Evolutionary conservation across 140 eudicot species (phyloP), one percentile per base, ranked within the genome.

Genomic region (Cichorium intybus): DNA sequence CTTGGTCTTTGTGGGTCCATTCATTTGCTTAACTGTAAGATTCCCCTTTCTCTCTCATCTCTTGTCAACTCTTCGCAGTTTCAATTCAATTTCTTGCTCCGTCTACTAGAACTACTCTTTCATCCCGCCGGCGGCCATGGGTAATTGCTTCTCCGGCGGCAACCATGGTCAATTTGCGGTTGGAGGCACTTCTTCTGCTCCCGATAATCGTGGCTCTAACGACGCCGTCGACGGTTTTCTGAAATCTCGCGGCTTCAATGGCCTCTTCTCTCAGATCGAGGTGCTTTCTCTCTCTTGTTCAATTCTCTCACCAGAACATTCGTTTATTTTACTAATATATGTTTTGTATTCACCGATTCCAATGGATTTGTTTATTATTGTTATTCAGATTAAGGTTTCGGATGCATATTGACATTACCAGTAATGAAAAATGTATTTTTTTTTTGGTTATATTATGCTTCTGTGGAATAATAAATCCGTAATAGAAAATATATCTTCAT

Each of bases 181-280:
- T 49, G 96, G 91, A 61, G 95, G 96, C 35, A 54, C 83, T 39
- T 61, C 77, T 37, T 56, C 70, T 17, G 56, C 16, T 46, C 71
- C 53, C 47, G 75, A 49, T 14, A 47, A 72, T 60, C 61, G 23
- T 41, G 86, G 81, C 15, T 23, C 64, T 1, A 87, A 91, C 85
- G 97, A 91, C 15, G 97, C 97, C 68, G 93, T 87, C 48, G 90
- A 85, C 12, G 58, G 66, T 31, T 91, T 84, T 39, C 79, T 91
- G 59, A 78, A 69, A 68, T 78, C 88, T 62, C 91, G 83, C 39
- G 95, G 95, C 66, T 76, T 58, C 77, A 46, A 66, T 27, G 88
- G 86, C 53, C 90, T 80, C 41, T 87, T 54, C 77, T 84, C 83
- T 76, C 95, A 81, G 91, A 91, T 91, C 97, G 96, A 91, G 97